A percentile compares a stretch with the other conserved stretches of the same genome.
phyloP scores from a whole-genome alignment of 768 basidiomycete species.

The Sarcodon sp. region DNA sequence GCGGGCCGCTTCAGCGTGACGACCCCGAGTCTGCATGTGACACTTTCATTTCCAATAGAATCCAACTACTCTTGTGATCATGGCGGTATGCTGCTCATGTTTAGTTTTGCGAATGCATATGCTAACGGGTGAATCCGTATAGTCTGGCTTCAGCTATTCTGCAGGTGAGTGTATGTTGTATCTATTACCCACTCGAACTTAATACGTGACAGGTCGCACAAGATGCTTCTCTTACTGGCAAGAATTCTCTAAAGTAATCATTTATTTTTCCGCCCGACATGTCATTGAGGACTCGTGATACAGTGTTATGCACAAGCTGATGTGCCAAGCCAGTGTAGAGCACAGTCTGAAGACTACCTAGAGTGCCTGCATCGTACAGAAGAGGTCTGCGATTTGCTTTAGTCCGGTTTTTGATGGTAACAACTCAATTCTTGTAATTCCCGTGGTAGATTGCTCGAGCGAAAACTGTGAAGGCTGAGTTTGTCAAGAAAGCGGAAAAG shows the following conservation, averaged over 20 bases:
- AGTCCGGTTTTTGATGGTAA: neutral
- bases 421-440: neutral
- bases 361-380: slow-evolving; percentile 86
- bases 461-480: slow-evolving; percentile 58
- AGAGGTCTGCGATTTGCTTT: slow-evolving; percentile 46
- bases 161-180: slow-evolving; percentile 30
- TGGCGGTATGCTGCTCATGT: neutral
- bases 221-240: slow-evolving; percentile 91
- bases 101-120: neutral
- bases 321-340: slow-evolving; percentile 55
- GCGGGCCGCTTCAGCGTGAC: neutral
- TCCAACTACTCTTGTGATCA: neutral
- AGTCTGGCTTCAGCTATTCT: slow-evolving; percentile 58
- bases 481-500: slow-evolving; percentile 50
- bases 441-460: slow-evolving; percentile 46
- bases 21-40: neutral
- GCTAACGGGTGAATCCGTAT: neutral
- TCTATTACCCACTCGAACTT: neutral
- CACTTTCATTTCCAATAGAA: slow-evolving; percentile 13
- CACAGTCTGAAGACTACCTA: slow-evolving; percentile 74
- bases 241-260: slow-evolving; percentile 60
- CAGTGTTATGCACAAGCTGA: slow-evolving; percentile 84
- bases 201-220: slow-evolving; percentile 44
- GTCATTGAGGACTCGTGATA: neutral
- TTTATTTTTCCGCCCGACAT: neutral